Evolutionary conservation across 352 stramenopile genomes (phyloP), one percentile per base, ranked within the genome.

Genomic region (Pythium volutum): DNA sequence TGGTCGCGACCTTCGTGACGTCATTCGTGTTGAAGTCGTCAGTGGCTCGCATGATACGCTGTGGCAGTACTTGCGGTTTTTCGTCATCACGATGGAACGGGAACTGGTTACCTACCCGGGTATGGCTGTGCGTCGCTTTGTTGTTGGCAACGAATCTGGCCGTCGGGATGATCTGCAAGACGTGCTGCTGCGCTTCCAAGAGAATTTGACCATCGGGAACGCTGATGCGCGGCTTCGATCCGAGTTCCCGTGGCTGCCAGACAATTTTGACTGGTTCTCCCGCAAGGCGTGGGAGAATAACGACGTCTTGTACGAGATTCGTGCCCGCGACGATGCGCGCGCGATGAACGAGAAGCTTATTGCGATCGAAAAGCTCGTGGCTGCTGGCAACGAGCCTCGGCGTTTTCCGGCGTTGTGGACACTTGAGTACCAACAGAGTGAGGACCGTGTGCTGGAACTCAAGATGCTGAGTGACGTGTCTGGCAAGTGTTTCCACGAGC

Each of bases 391-490:
- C 9, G 11, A 10, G 14, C 41, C 2, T 9, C 45, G 45, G 2
- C 45, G 23, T 31, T 52, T 52, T 23, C 45, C 45, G 4, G 45
- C 45, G 2, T 14, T 52, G 1, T 52, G 46, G 46, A 52, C 46
- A 16, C 46, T 52, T 20, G 23, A 33, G 8, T 52, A 33, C 46
- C 15, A 52, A 4, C 23, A 20, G 20, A 20, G 9, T 25, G 25
- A 48, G 18, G 20, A 47, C 10, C 41, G 20, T 25, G 6, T 20
- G 7, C 20, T 52, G 11, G 25, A 38, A 26, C 25, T 52, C 5
- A 36, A 34, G 22, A 52, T 52, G 46, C 46, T 52, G 22, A 52
- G 46, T 36, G 46, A 52, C 18, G 15, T 52, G 25, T 52, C 46
- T 15, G 46, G 46, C 12, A 6, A 34, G 46, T 52, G 46, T 20